Evolutionary conservation across 1,139 yeast genomes (phyloP).

Genomic region (Ogataea hybrid): DNA sequence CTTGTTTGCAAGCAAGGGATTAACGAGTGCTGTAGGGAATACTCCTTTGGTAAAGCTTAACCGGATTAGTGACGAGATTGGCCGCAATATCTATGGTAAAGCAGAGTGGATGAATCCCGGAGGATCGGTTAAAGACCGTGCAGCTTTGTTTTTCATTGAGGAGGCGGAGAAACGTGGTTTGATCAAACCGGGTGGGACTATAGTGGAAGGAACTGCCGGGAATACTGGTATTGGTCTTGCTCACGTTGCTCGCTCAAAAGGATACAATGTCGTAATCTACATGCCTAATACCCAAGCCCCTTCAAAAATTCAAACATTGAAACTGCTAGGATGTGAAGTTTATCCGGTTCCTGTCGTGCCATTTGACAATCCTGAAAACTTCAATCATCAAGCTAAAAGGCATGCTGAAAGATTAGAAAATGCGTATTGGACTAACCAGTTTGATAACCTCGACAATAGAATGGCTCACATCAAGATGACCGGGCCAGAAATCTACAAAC

Average conservation of each 20-base stretch:
- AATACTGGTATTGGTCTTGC: slow-evolving; percentile 91
- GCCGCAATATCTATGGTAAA: slow-evolving; percentile 79
- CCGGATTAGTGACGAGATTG: slow-evolving; percentile 46
- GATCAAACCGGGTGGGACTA: slow-evolving; percentile 53
- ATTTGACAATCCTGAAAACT: slow-evolving; percentile 73
- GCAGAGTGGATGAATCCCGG: slow-evolving; percentile 95
- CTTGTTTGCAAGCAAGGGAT: slow-evolving; percentile 21
- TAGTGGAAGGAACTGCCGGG: slow-evolving; percentile 70
- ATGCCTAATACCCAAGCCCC: slow-evolving; percentile 90
- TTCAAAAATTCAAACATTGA: slow-evolving; percentile 68
- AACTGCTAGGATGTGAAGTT: slow-evolving; percentile 78
- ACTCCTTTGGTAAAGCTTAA: slow-evolving; percentile 76
- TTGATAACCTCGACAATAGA: slow-evolving; percentile 81
- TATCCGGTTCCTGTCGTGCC: slow-evolving; percentile 90
- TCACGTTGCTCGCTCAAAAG: slow-evolving; percentile 78
- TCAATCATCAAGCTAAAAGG: slow-evolving; percentile 79
- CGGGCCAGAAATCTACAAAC: slow-evolving; percentile 90
- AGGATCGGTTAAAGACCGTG: slow-evolving; percentile 88
- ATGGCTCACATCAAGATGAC: slow-evolving; percentile 88
- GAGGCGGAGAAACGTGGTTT: too few species aligned
- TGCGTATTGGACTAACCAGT: slow-evolving; percentile 94
- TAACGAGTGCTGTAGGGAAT: slow-evolving; percentile 55
- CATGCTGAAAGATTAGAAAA: slow-evolving; percentile 74
- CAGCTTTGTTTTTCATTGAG: slow-evolving; percentile 72
- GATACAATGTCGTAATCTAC: slow-evolving; percentile 79